Percentiles rank a stretch among this genome's conserved stretches.
Evolutionary conservation across 202 grass and related monocot genomes (phyloP).

Genomic region (Hordeum pubiflorum): DNA sequence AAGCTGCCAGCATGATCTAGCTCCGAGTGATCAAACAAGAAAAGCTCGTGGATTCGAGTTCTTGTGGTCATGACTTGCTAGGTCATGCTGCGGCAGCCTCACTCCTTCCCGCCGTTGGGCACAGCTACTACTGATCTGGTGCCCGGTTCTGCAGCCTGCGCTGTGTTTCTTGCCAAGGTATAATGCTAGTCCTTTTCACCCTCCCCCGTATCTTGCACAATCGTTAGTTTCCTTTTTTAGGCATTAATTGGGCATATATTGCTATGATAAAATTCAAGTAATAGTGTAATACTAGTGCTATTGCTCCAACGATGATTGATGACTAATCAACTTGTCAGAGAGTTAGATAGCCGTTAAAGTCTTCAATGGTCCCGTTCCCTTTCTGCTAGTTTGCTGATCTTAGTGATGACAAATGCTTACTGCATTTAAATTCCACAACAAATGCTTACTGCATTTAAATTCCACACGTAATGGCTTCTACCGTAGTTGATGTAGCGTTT

Average conservation of each 20-base stretch:
- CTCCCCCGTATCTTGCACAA: neutral
- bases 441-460: neutral
- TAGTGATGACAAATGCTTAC: neutral
- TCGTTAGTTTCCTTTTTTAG: neutral
- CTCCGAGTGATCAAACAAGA: slow-evolving; percentile 45
- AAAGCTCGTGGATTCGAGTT: neutral
- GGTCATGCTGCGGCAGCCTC: slow-evolving; percentile 97
- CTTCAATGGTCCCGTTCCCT: neutral
- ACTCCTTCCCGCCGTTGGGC: slow-evolving; percentile 66
- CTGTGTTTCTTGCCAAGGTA: neutral
- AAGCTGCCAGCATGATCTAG: slow-evolving; percentile 99
- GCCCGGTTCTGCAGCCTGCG: neutral
- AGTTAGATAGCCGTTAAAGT: neutral
- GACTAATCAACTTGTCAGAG: neutral
- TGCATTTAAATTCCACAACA: neutral
- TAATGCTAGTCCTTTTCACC: neutral
- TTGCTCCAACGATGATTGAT: neutral
- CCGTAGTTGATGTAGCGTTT: neutral
- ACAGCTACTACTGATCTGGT: neutral
- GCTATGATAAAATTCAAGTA: neutral
- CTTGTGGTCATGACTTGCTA: slow-evolving; percentile 67
- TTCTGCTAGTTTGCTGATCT: neutral
- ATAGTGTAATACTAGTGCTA: too few species aligned
- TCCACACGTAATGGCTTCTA: neutral
- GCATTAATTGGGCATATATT: neutral